Conservation (phyloP, 1,139 yeast species). For the Waltiozyma sp. region DNA sequence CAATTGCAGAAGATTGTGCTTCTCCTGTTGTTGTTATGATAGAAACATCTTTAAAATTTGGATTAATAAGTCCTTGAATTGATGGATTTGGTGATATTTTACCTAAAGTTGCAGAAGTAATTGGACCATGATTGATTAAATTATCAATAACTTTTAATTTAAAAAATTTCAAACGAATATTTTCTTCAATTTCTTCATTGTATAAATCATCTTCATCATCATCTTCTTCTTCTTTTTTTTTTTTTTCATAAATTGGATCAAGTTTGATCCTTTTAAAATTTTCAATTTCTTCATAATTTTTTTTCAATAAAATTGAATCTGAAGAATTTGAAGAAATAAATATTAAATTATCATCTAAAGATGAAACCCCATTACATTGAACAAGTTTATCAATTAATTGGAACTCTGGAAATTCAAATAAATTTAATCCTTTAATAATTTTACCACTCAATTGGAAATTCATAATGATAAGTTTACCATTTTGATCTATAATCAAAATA, state of each 20-base stretch:
- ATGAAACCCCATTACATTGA: constrained; percentile 9
- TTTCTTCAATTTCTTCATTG: constrained; percentile 20
- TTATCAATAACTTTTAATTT: constrained; percentile 36
- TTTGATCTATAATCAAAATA: constrained; percentile 38
- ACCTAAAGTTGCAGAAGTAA: constrained; percentile 61
- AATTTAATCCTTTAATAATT: constrained; percentile 23
- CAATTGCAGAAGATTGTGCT: constrained; percentile 42
- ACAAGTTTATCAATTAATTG: not conserved
- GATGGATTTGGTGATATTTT: constrained; percentile 42
- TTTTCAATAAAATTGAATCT: constrained; percentile 23
- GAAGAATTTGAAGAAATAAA: constrained; percentile 36
- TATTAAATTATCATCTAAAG: constrained; percentile 16
- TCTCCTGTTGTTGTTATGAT: constrained; percentile 66
- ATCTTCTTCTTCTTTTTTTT: constrained; percentile 13
- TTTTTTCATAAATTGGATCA: too few species aligned
- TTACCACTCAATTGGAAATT: constrained; percentile 41
- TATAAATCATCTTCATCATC: constrained; percentile 26
- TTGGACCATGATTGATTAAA: constrained; percentile 63
- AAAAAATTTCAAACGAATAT: constrained; percentile 14
- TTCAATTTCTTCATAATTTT: constrained; percentile 5
- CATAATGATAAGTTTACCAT: constrained; percentile 41
- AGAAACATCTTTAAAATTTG: constrained; percentile 53
- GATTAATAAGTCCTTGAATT: constrained; percentile 55
- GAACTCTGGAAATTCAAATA: constrained; percentile 6
- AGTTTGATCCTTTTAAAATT: constrained; percentile 9